Percentiles rank a stretch among this genome's conserved stretches.
Evolutionary conservation across 352 stramenopile species (phyloP).

Genomic region (Globisporangium paddicum): DNA sequence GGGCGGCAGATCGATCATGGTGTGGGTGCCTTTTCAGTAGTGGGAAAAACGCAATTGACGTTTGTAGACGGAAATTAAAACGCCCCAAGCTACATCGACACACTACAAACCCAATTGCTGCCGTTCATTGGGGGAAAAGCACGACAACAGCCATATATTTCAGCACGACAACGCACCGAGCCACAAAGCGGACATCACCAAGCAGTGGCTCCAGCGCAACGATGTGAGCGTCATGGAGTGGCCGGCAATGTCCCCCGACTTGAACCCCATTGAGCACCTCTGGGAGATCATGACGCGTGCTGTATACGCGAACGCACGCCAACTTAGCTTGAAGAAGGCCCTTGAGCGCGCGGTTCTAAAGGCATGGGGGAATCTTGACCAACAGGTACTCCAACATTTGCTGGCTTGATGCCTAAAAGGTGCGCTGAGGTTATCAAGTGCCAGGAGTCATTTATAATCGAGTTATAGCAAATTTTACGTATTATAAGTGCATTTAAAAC

Average conservation of each 20-base stretch:
- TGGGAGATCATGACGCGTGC: background rate
- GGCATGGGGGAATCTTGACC: background rate
- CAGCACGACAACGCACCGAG: too few species aligned
- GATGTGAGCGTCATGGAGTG: background rate
- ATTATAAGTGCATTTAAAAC: background rate
- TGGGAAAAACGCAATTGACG: background rate
- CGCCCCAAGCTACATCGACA: background rate
- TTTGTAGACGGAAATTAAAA: background rate
- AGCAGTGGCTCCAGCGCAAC: background rate
- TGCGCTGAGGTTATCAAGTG: background rate
- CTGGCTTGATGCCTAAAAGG: background rate
- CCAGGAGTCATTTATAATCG: background rate
- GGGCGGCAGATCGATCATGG: background rate
- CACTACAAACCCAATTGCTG: background rate
- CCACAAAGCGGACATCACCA: too few species aligned
- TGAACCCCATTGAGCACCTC: background rate
- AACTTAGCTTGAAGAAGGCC: background rate
- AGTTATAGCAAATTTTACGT: background rate
- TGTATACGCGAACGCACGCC: background rate
- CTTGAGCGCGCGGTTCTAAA: background rate
- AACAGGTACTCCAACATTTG: background rate
- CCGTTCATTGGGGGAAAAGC: too few species aligned
- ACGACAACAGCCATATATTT: too few species aligned
- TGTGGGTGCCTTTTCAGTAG: background rate
- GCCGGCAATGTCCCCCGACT: background rate